Base-by-base conservation (phyloP, 2,329 filamentous ascomycete species). In the Herpotrichia juniperi region DNA sequence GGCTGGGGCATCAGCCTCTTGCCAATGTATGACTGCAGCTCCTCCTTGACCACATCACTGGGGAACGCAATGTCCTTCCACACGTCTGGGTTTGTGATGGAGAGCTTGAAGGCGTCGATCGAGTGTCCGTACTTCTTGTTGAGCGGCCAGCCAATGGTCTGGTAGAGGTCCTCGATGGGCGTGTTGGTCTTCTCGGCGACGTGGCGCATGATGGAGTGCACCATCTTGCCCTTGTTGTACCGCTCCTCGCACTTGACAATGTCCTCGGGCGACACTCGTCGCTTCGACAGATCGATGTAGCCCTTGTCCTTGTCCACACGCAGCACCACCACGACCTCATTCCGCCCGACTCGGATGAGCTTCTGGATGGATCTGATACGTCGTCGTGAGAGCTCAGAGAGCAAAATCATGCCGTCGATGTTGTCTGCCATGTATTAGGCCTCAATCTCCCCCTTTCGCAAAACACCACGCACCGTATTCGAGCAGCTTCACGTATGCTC, bases 151-250 rank as follows among this genome's bases (percentile, higher is more conserved):
- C 87, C 91, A 73, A 99, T 97, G 64, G 83, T 87, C 82, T 96
- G 88, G 79, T 99, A 99, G 51, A 99, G 85, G 46, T 87, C 84
- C 82, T 97, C 91, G 71, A 99, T 96, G n/a, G 93, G 93, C 25
- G 87, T 90, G 72, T 90, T 87, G 37, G 92, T 96, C 84, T 97
- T 97, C 81, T 99, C 93, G 63, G 94, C 93, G 58, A 99, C 94
- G 76, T 99, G 94, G 75, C 93, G 89, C 90, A 99, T 93, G 78
- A 99, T 97, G 48, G 91, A 96, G 79, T 99, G 94, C 34, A 97
- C 94, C 83, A 96, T 96, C 83, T 99, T 99, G 82, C 91, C 91
- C 87, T 99, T 99, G 86, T 99, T 99, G 84, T 97, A 99, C 32
- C 94, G 87, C 81, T 99, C 94, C 76, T 99, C 94, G 75, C 96